Evolutionary conservation across 1,284 basidiomycete genomes (phyloP), one percentile per base, ranked within the genome.

Genomic region (Tylopilus microsporus): DNA sequence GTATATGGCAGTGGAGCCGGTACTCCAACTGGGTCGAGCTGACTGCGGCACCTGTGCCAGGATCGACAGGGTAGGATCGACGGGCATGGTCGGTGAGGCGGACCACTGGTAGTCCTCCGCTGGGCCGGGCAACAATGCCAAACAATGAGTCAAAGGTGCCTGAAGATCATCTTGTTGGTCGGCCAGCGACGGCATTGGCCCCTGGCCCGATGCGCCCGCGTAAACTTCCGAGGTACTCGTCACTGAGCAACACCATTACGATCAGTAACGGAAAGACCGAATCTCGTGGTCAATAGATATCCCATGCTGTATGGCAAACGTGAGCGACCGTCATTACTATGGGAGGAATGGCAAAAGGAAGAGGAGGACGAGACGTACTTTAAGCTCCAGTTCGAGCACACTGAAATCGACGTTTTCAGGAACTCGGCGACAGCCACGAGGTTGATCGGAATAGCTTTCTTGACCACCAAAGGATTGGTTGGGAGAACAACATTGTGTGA

Each of bases 341-440:
- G 25, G 25, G 25, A 25, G 25, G 25, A 25, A 25, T 25, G 25
- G 25, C 25, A 25, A 25, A 25, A 25, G 25, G 25, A 25, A 25
- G 25, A 25, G 13, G 11, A 19, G 10, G 12, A 13, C 6, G 13
- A 8, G 3, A 41, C n/a, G 7, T 16, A 10, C 55, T 79, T 82
- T 62, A 82, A 82, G 15, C 80, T 80, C 32, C 11, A 97, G 76
- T 0, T 94, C 93, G 13, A 98, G 77, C 7, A 85, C 89, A 10
- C 81, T 85, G 54, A 95, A 77, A 72, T 95, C 92, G 30, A 97
- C 92, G 66, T 93, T 91, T 74, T 95, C 92, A 98, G 76, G 71
- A 97, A 98, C 68, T 96, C 93, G 3, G 92, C 91, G 1, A 94
- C 94, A 8, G 95, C 95, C 75, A 95, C 86, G 37, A 96, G 78